Percentiles rank a stretch among this genome's conserved stretches.
Conservation (phyloP, 2,329 filamentous ascomycete species). For the Myotisia sp. region DNA sequence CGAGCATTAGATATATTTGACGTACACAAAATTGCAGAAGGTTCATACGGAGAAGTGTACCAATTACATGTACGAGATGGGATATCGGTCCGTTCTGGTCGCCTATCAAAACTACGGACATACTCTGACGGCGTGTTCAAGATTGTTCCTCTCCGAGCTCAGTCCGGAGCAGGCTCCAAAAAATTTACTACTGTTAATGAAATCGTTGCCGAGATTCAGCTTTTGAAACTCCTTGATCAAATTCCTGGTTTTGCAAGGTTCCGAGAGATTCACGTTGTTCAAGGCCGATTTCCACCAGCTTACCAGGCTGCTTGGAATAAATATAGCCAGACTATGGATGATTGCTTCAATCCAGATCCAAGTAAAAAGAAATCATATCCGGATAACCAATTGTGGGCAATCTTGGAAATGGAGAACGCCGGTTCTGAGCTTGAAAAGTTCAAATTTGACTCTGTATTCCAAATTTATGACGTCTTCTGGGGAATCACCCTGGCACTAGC, state of each 20-base stretch:
- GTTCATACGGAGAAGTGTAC: slow-evolving; percentile 53
- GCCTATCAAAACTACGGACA: slow-evolving; percentile 24
- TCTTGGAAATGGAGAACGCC: slow-evolving; percentile 53
- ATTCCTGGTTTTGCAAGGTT: slow-evolving; percentile 52
- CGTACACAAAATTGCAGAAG: slow-evolving; percentile 50
- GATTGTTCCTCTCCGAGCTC: slow-evolving; percentile 33
- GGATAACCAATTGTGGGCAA: slow-evolving; percentile 46
- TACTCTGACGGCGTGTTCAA: slow-evolving; percentile 35
- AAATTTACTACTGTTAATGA: slow-evolving; percentile 35
- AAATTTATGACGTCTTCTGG: slow-evolving; percentile 53
- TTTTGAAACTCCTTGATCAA: slow-evolving; percentile 44
- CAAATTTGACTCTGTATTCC: slow-evolving; percentile 28
- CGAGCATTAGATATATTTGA: slow-evolving; percentile 26
- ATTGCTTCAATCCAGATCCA: slow-evolving; percentile 43
- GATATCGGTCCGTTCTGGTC: slow-evolving; percentile 21
- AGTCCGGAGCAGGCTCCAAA: slow-evolving; percentile 27
- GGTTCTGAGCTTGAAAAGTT: slow-evolving; percentile 43
- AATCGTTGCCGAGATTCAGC: slow-evolving; percentile 36
- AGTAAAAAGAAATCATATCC: slow-evolving; percentile 39
- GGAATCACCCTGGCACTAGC: slow-evolving; percentile 47
- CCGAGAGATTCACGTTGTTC: slow-evolving; percentile 43
- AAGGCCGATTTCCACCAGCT: slow-evolving; percentile 39
- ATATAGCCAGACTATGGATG: slow-evolving; percentile 28
- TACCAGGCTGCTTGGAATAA: slow-evolving; percentile 36
- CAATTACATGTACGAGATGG: slow-evolving; percentile 35